phyloP scores from a whole-genome alignment of 257 asterid genomes.

The Solanum virginianum region DNA sequence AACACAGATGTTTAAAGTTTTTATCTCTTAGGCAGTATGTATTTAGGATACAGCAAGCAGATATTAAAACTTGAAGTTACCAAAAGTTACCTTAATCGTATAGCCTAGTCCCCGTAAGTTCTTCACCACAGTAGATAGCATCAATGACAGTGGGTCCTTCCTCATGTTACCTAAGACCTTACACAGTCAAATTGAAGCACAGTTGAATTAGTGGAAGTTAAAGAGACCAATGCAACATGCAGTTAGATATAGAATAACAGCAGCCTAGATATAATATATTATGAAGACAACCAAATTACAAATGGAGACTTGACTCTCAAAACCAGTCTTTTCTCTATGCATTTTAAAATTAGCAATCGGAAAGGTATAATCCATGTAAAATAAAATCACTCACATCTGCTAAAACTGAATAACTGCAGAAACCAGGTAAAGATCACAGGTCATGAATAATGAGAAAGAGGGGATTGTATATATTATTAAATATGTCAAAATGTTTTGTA shows the following conservation, averaged over 20 bases:
- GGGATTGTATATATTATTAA: neutral
- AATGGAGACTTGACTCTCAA: neutral
- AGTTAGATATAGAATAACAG: neutral
- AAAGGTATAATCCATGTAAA: neutral
- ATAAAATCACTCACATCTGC: neutral
- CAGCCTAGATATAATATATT: neutral
- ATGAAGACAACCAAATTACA: neutral
- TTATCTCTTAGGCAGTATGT: neutral
- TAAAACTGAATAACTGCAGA: neutral
- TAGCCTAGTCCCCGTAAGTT: slow-evolving; percentile 67
- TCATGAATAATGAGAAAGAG: neutral
- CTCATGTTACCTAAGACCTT: slow-evolving; percentile 86
- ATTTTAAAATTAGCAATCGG: neutral
- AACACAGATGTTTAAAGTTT: neutral
- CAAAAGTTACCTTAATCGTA: slow-evolving; percentile 52
- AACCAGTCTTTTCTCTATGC: neutral
- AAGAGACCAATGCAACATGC: neutral
- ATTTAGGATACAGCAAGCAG: neutral
- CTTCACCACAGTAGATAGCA: slow-evolving; percentile 75
- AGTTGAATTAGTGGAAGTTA: neutral
- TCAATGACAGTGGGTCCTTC: slow-evolving; percentile 68
- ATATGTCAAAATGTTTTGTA: neutral
- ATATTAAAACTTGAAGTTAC: neutral
- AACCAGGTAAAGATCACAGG: neutral
- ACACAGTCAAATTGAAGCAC: neutral